Evolutionary conservation across 768 basidiomycete species (phyloP).

Genomic region (Mycena galericulata): DNA sequence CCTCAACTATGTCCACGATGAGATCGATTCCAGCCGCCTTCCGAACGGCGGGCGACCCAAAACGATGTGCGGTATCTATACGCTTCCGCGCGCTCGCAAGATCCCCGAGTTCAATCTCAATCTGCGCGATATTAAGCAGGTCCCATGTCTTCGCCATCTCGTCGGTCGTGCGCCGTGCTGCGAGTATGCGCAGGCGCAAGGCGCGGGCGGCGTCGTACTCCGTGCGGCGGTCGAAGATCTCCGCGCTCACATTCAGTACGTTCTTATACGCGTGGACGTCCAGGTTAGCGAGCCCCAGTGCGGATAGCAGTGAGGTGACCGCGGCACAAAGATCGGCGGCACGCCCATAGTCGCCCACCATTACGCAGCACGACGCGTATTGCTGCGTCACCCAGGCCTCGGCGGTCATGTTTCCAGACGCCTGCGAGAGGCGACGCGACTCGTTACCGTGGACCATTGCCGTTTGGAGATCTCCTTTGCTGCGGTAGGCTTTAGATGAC

Average conservation of each 20-base stretch:
- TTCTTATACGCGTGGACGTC: neutral
- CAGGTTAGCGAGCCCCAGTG: neutral
- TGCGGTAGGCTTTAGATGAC: slow-evolving; percentile 11
- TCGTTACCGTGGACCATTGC: neutral
- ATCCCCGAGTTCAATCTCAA: slow-evolving; percentile 20
- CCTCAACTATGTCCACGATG: neutral
- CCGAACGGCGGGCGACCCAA: neutral
- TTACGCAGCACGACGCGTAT: no score
- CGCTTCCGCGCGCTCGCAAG: neutral
- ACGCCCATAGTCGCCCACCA: neutral
- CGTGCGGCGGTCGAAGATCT: slow-evolving; percentile 20
- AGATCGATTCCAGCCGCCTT: slow-evolving; percentile 4
- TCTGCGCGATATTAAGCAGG: slow-evolving; percentile 9
- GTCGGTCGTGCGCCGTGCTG: slow-evolving; percentile 13
- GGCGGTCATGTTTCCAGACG: no score
- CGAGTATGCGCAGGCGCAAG: slow-evolving; percentile 7
- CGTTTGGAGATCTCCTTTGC: slow-evolving; percentile 1
- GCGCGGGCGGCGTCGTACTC: slow-evolving; percentile 19
- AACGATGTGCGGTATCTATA: neutral
- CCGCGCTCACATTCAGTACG: slow-evolving; percentile 19
- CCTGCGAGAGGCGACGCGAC: neutral
- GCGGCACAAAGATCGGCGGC: neutral
- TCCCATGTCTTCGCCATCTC: slow-evolving; percentile 19
- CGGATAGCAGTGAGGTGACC: neutral
- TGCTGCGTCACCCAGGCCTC: slow-evolving; percentile 5